Conservation (phyloP, 179 eudicot species). For the Actinidia arguta region DNA sequence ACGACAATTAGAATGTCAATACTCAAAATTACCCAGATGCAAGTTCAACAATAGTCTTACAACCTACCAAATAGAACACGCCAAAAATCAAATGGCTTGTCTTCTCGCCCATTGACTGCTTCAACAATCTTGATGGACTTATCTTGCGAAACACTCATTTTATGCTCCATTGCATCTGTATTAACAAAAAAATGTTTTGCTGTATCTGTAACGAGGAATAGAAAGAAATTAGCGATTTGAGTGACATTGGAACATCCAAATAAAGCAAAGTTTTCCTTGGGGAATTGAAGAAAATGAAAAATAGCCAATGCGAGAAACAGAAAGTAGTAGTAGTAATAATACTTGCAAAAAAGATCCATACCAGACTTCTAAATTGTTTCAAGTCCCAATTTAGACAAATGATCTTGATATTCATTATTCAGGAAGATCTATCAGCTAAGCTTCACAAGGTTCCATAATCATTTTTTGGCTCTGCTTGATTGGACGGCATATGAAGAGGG, state of each 20-base stretch:
- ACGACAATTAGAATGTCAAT: background rate
- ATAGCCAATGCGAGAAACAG: background rate
- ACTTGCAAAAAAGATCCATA: background rate
- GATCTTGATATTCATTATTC: background rate
- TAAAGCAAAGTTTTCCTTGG: background rate
- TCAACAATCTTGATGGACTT: conserved; percentile 29
- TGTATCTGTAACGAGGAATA: conserved; percentile 26
- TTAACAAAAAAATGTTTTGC: background rate
- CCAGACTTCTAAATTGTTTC: background rate
- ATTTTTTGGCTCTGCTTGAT: background rate
- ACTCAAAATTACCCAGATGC: background rate
- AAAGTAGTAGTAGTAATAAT: background rate
- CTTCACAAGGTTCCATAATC: background rate
- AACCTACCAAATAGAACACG: conserved; percentile 57
- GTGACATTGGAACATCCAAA: background rate
- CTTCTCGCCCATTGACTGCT: conserved; percentile 28
- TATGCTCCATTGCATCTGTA: conserved; percentile 31
- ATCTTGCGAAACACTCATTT: conserved; percentile 31
- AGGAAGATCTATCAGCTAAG: background rate
- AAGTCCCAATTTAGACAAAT: background rate
- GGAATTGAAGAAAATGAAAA: conserved; percentile 1
- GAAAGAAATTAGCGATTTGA: background rate
- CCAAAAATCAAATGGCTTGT: conserved; percentile 50
- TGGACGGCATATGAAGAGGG: no score
- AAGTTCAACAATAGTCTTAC: conserved; percentile 1